Base-by-base conservation (phyloP, 139 green algal genomes). In the Chlamydomonas incerta region DNA sequence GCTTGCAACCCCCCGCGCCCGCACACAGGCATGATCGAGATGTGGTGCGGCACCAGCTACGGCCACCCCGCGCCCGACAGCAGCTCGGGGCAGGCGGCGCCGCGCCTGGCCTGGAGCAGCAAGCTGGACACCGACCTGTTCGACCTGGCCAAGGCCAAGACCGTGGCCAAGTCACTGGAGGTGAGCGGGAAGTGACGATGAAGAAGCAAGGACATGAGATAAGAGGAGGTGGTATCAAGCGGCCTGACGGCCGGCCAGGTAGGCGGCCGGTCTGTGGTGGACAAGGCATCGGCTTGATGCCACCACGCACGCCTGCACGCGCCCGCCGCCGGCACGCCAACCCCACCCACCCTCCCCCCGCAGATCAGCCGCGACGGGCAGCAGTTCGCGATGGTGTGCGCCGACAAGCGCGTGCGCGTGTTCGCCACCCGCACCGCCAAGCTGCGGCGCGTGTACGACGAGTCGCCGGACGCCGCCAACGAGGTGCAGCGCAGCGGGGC, bases 91-190 rank as follows among this genome's bases (percentile, higher is more conserved):
- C 41, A 50, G 41, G 41, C 41, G 5, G 23, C 80, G 17, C 86
- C 90, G 11, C 89, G 76, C 17, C 88, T 97, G 31, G 75, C 55
- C 46, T 98, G 97, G 75, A 87, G 33, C 26, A 95, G 94, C 84
- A 96, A 97, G 88, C 90, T 97, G 60, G 96, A 99, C 80, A 99
- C 98, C 2, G 95, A 99, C 91, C 91, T 99, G 35, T 99, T 96
- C 72, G 93, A 93, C 3, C 84, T 99, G n/a, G 95, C 92, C n/a
- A 98, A 98, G 91, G 93, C 88, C 29, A 97, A 97, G 83, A 92
- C 94, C 2, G 74, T 20, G 0, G 93, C 94, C 5, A 72, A 81
- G n/a, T 91, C 80, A 0, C 71, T 96, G 35, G 90, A 93, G 85
- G 87, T 92, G 69, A 79, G 87, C 37, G 9, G 28, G 0, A 31